Conservation (phyloP, 2,329 filamentous ascomycete species). For the Ophiostoma montium region DNA sequence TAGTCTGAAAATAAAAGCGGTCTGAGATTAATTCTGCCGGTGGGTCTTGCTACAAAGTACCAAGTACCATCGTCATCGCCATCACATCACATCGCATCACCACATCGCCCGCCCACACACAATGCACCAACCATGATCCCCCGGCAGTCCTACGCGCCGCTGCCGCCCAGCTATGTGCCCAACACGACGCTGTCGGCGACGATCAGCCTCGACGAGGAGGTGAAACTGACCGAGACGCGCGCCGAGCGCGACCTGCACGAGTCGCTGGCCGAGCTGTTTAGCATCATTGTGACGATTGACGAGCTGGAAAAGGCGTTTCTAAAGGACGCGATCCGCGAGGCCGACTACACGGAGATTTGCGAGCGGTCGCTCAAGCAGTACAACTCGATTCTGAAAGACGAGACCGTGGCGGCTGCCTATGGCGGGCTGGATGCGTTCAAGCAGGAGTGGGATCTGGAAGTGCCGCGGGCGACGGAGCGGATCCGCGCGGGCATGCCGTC, state of each 20-base stretch:
- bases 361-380: constrained; percentile 90
- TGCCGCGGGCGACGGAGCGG: constrained; percentile 83
- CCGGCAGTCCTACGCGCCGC: constrained; percentile 69
- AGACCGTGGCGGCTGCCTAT: constrained; percentile 79
- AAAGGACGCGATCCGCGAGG: constrained; percentile 83
- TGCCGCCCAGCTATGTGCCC: constrained; percentile 81
- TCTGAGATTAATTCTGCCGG: background rate
- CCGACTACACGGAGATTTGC: constrained; percentile 93
- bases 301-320: constrained; percentile 93
- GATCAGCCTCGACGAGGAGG: constrained; percentile 89
- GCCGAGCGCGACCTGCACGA: constrained; percentile 89
- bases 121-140: constrained; percentile 36
- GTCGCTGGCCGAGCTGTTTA: constrained; percentile 92
- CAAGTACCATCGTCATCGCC: background rate
- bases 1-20: background rate
- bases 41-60: background rate
- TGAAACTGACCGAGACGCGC: constrained; percentile 75
- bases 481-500: constrained; percentile 86
- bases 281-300: constrained; percentile 90
- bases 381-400: constrained; percentile 82
- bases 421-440: constrained; percentile 85
- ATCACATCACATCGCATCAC: constrained; percentile 12
- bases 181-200: constrained; percentile 70
- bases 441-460: constrained; percentile 87
- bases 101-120: constrained; percentile 5